phyloP scores from a whole-genome alignment of 2,329 filamentous ascomycete genomes.

The Calycina herbarum region DNA sequence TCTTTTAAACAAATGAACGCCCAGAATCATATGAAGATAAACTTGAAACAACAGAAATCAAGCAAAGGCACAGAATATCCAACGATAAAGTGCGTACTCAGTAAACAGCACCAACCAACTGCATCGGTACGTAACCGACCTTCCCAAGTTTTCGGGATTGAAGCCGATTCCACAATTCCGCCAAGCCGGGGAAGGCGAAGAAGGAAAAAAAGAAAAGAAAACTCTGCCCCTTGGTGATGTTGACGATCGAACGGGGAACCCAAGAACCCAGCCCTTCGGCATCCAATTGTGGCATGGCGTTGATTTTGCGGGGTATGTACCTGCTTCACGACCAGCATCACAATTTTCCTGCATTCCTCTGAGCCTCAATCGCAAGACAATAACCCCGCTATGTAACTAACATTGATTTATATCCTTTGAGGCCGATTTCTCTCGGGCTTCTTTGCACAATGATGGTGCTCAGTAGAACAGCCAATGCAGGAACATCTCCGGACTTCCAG shows the following conservation, averaged over 20 bases:
- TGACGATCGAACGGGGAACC: background rate
- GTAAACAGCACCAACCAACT: too few relatives aligned
- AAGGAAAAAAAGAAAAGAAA: conserved; percentile 1
- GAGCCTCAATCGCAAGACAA: background rate
- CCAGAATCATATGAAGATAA: too few relatives aligned
- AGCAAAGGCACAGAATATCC: too few relatives aligned
- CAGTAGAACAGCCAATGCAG: background rate
- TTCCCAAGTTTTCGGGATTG: background rate
- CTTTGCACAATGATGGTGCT: background rate
- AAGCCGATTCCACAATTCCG: background rate
- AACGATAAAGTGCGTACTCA: too few relatives aligned
- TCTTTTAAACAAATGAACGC: too few relatives aligned
- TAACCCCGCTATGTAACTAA: background rate
- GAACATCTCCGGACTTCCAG: background rate
- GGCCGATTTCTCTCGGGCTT: background rate
- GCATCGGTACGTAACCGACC: background rate
- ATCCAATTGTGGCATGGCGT: background rate
- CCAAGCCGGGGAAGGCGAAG: background rate
- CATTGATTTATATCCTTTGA: background rate
- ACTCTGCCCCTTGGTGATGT: background rate
- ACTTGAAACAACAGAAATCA: too few relatives aligned
- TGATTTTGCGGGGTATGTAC: conserved; percentile 1
- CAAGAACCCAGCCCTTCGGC: background rate
- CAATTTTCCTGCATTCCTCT: background rate
- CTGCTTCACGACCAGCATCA: background rate